Evolutionary conservation across 257 asterid genomes (phyloP).

Genomic region (Phtheirospermum japonicum): DNA sequence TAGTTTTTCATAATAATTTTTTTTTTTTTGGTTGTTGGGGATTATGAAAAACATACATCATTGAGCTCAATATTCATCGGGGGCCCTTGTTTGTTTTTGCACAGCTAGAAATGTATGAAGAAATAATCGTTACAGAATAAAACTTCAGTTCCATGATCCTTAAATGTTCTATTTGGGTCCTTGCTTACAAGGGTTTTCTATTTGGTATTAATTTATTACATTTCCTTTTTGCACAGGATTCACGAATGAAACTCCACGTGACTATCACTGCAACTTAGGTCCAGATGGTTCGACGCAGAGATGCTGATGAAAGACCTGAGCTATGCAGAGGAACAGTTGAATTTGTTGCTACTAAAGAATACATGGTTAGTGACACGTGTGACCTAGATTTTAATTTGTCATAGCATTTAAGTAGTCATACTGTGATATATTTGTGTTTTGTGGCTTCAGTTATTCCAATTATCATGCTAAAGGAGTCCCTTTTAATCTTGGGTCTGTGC

Average conservation of each 20-base stretch:
- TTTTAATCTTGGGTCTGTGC: too few species aligned
- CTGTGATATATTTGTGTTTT: too few species aligned
- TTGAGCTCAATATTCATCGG: conserved; percentile 1
- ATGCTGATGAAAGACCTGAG: conserved; percentile 95
- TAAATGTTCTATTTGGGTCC: conserved; percentile 18
- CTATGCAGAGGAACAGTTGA: conserved; percentile 95
- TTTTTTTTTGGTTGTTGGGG: not conserved
- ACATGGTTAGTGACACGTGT: conserved; percentile 63
- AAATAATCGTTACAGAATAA: conserved; percentile 1
- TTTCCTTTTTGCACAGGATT: conserved; percentile 55
- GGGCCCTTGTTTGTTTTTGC: conserved; percentile 9
- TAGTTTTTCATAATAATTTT: conserved; percentile 9
- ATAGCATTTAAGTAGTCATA: too few species aligned
- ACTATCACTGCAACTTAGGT: conserved; percentile 94
- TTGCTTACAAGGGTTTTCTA: conserved; percentile 16
- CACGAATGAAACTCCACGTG: conserved; percentile 91
- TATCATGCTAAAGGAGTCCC: not conserved
- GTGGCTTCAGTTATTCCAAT: too few species aligned
- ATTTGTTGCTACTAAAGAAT: conserved; percentile 82
- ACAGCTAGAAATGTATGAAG: conserved; percentile 2
- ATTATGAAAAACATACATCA: conserved; percentile 7
- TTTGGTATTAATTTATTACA: not conserved
- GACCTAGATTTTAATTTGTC: not conserved
- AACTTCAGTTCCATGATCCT: conserved; percentile 12
- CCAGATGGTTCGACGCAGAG: conserved; percentile 99